Base-by-base conservation (phyloP, 768 basidiomycete species). In the Podaxis sp. region DNA sequence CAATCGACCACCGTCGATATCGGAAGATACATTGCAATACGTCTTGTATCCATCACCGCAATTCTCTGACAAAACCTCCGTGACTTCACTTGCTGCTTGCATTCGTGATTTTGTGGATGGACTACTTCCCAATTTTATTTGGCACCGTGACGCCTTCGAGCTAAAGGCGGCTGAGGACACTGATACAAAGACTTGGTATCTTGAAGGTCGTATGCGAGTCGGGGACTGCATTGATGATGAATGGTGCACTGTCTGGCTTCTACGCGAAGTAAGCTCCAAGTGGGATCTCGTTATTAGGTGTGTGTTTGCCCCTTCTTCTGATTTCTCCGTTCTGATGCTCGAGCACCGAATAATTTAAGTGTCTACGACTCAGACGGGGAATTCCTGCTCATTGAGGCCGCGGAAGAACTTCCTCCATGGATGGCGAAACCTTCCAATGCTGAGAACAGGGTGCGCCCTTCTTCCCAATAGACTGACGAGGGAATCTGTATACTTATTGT, bases 211-310 rank as follows among this genome's bases (percentile, higher is more conserved):
- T 51, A 92, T 96, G 88, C 81, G 95, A 51, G 92, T 99, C 24
- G 96, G 97, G 2, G 97, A 99, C 75, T 92, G 88, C 57, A 84
- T 99, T n/a, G 96, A 99, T 73, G 97, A 99, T 69, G 97, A 99
- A 75, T 99, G 97, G 97, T 89, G 88, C 72, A 82, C 85, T 13
- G 95, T 98, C 17, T 99, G 93, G 93, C 78, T 99, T 52, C 77
- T 99, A 63, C 83, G 81, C 68, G 84, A 93, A 74, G 80, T 96
- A 62, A 90, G 87, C 64, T 76, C 80, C 44, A 86, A 85, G 65
- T 96, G 90, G 90, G 90, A 95, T 66, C 74, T 95, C 40, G 86
- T 84, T 9, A 85, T 94, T 61, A 88, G 90, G 95, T 95, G 67
- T 63, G 83, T 71, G 30, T 61, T 11, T 44, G 59, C 24, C 17